phyloP scores from a whole-genome alignment of 768 basidiomycete species.

The Tubosaeta brunneosetosa region DNA sequence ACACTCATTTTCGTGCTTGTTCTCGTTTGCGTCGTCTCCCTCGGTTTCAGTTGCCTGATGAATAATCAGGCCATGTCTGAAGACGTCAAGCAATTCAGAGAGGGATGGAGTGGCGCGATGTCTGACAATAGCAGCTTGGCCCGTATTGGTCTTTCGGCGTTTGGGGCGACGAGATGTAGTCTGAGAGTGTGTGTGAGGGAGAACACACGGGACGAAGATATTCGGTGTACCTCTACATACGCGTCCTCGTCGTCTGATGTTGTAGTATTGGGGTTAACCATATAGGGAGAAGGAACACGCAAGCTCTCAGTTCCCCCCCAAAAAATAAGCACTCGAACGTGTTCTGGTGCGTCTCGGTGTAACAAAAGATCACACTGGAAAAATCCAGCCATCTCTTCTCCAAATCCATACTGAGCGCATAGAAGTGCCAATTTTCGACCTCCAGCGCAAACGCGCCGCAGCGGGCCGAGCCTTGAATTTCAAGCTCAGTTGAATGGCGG shows the following conservation, averaged over 20 bases:
- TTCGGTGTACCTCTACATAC: slow-evolving; percentile 17
- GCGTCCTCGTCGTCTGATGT: slow-evolving; percentile 19
- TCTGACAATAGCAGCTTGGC: slow-evolving; percentile 7
- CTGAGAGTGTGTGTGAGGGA: not conserved
- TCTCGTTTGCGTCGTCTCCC: not conserved
- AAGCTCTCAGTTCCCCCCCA: too few relatives aligned
- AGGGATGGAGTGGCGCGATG: slow-evolving; percentile 17
- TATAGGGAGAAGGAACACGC: not conserved
- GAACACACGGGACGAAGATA: not conserved
- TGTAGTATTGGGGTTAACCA: slow-evolving; percentile 2
- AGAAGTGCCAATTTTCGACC: too few relatives aligned
- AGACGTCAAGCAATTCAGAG: slow-evolving; percentile 14
- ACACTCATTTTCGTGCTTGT: not conserved
- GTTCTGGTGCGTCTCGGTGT: too few relatives aligned
- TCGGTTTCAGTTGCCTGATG: not conserved
- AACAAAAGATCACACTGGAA: too few relatives aligned
- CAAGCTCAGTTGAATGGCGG: too few relatives aligned
- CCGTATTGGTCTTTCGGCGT: slow-evolving; percentile 24
- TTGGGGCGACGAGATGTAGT: slow-evolving; percentile 16
- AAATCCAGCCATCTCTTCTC: too few relatives aligned
- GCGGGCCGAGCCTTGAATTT: too few relatives aligned
- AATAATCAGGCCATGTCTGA: slow-evolving; percentile 10
- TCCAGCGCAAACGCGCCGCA: too few relatives aligned
- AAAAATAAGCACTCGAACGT: too few relatives aligned
- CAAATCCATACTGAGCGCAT: too few relatives aligned